Evolutionary conservation across 169 alveolate genomes (phyloP).

Genomic region (Babesia divergens): DNA sequence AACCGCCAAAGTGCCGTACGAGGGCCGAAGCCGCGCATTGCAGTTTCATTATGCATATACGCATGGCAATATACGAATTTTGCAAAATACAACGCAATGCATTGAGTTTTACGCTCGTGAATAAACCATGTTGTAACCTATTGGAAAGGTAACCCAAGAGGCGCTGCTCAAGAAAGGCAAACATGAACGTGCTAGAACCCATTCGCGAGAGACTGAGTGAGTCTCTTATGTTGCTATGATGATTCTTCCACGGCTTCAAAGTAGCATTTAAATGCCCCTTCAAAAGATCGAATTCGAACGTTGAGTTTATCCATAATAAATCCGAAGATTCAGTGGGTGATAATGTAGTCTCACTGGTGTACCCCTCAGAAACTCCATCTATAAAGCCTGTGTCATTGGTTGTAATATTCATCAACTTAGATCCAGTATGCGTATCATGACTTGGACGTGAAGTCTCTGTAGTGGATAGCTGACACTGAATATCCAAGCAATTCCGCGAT

Average conservation of each 20-base stretch:
- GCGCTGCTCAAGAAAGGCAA: conserved; percentile 52
- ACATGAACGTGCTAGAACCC: conserved; percentile 33
- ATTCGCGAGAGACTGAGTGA: conserved; percentile 18
- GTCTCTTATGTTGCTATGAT: conserved; percentile 33
- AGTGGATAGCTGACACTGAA: too few relatives aligned
- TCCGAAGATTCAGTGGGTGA: not conserved
- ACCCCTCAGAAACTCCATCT: not conserved
- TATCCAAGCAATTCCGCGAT: not conserved
- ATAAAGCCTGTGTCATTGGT: not conserved
- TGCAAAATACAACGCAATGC: conserved; percentile 34
- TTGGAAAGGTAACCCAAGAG: conserved; percentile 52
- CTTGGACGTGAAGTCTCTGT: too few relatives aligned
- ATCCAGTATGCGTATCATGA: too few relatives aligned
- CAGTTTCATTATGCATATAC: conserved; percentile 40
- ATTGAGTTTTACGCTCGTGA: conserved; percentile 35
- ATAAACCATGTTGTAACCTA: conserved; percentile 47
- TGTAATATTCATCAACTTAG: too few relatives aligned
- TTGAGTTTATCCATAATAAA: conserved; percentile 47
- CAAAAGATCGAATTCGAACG: conserved; percentile 52
- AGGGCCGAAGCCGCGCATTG: conserved; percentile 17
- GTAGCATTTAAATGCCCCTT: conserved; percentile 32
- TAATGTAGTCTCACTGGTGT: not conserved
- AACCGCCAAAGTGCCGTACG: conserved; percentile 52
- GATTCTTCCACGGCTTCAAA: conserved; percentile 41
- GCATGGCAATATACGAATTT: conserved; percentile 47